Base-by-base conservation (phyloP, 768 basidiomycete species). In the Mycena floridula region DNA sequence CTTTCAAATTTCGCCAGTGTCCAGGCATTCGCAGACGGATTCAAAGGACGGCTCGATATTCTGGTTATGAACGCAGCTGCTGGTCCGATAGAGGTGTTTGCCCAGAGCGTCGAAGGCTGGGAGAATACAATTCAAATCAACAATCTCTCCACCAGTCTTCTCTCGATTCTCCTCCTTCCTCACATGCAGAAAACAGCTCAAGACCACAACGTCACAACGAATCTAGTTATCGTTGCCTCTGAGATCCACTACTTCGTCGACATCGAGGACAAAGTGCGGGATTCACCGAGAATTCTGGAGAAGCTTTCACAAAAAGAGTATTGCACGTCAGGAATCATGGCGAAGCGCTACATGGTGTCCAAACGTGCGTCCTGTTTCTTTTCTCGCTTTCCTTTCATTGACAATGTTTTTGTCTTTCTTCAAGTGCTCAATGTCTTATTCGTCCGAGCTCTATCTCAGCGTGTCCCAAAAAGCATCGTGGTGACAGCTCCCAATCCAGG, bases 41-140 rank as follows among this genome's bases (percentile, higher is more conserved):
- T 9, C 9, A 16, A 32, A 9, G 16, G 9, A 32, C 16, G 43
- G 45, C 21, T 52, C 4, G 45, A 49, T 27, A 43, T 52, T 20
- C 42, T 50, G 9, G 50, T 50, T 4, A 46, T 38, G 13, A 47
- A 50, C 35, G 50, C 50, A 7, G 50, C 38, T 7, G n/a, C 47
- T 32, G 9, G 28, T 16, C 28, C 28, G 28, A 32, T 32, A 16
- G 11, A 9, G 16, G 11, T 32, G 28, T 20, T 12, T 12, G 20
- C 40, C 26, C 9, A 20, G 11, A 42, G 12, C 20, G 8, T 9
- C 12, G 22, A 12, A 15, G 13, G 7, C 12, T 9, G 15, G 15
- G 12, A 11, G 11, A 66, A 61, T 5, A n/a, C n/a, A n/a, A 22
- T 69, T 1, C 64, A 68, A 37, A 59, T 63, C 22, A 68, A 68